Evolutionary conservation across 179 eudicot genomes (phyloP).

Genomic region (Patellifolia procumbens): DNA sequence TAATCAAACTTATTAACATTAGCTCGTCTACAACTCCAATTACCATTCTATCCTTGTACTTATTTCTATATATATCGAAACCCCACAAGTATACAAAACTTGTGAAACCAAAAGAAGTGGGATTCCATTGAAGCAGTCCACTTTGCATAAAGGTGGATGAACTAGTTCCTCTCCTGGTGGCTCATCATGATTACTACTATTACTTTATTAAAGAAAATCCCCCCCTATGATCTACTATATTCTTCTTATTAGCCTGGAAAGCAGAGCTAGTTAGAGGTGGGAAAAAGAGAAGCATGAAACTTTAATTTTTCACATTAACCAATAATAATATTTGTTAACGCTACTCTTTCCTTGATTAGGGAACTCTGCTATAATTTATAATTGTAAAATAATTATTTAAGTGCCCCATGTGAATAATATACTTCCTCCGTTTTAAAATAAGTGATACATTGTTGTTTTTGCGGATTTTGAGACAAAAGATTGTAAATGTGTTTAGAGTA

Average conservation of each 20-base stretch:
- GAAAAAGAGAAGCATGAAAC: not conserved
- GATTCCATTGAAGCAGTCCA: not conserved
- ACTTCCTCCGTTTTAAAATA: too few species aligned
- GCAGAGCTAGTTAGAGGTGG: not conserved
- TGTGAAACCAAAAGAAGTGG: not conserved
- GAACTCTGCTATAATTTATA: not conserved
- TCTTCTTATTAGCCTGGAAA: not conserved
- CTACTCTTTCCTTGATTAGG: conserved; percentile 8
- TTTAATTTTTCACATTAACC: not conserved
- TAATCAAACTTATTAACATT: too few species aligned
- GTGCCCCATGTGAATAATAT: not conserved
- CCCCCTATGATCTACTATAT: too few species aligned
- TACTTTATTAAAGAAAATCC: not conserved
- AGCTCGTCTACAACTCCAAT: too few species aligned
- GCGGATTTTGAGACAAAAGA: too few species aligned
- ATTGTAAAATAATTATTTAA: not conserved
- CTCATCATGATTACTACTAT: not conserved
- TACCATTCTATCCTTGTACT: too few species aligned
- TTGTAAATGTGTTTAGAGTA: too few species aligned
- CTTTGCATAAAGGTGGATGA: not conserved
- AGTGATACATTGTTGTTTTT: too few species aligned
- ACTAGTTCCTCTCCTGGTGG: not conserved
- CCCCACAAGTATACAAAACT: not conserved
- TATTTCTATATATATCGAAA: too few species aligned
- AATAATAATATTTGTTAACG: not conserved